Evolutionary conservation across 768 basidiomycete genomes (phyloP).

Genomic region (Trametes elegans): DNA sequence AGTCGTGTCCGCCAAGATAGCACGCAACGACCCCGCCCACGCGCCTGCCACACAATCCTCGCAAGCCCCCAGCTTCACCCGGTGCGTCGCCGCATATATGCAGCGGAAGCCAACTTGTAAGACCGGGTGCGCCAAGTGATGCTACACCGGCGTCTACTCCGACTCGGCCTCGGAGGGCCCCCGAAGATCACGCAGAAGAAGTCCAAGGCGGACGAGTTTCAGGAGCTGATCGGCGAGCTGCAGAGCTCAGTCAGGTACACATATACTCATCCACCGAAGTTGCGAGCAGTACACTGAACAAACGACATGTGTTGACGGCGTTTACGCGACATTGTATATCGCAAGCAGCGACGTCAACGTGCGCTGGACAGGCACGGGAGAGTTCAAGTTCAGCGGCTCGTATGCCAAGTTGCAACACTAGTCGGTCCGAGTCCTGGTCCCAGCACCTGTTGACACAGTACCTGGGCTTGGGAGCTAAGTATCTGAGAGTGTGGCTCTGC

Average conservation of each 20-base stretch:
- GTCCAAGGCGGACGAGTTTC: constrained; percentile 24
- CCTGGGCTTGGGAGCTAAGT: no score
- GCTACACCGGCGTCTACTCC: constrained; percentile 51
- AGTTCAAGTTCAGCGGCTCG: constrained; percentile 55
- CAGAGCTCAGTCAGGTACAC: constrained; percentile 37
- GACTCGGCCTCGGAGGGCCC: constrained; percentile 44
- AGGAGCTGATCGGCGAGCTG: constrained; percentile 26
- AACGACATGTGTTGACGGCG: constrained; percentile 15
- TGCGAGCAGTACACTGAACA: neutral
- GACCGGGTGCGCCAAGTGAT: constrained; percentile 43
- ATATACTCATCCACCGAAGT: no score
- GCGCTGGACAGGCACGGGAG: constrained; percentile 46
- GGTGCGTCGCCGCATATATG: no score
- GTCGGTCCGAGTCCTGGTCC: no score
- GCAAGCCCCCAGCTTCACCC: no score
- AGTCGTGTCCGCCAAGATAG: no score
- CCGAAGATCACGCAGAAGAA: constrained; percentile 52
- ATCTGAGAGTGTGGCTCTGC: no score
- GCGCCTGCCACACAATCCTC: no score
- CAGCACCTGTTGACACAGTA: no score
- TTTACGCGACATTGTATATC: constrained; percentile 40
- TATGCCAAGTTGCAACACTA: constrained; percentile 40
- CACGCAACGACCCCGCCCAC: no score
- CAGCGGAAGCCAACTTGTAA: constrained; percentile 55
- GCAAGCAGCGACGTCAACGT: constrained; percentile 43